Conservation (phyloP, 495 filamentous ascomycete species). For the Tuber aestivum region DNA sequence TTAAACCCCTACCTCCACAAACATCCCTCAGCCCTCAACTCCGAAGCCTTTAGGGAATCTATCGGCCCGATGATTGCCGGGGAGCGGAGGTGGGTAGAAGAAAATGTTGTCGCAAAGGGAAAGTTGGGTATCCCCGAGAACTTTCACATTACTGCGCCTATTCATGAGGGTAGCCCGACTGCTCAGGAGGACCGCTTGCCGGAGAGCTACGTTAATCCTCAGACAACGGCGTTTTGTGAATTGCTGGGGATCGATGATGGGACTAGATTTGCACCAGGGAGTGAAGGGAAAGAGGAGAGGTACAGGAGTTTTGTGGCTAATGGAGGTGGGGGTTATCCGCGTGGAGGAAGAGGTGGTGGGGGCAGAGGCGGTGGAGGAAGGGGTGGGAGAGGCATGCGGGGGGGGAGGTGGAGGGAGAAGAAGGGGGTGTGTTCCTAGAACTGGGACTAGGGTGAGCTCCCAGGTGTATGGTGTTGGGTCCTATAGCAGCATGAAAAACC, state of each 20-base stretch:
- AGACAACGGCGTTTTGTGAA: slow-evolving; percentile 71
- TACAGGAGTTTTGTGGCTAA: slow-evolving; percentile 40
- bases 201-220: slow-evolving; percentile 71
- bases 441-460: not conserved
- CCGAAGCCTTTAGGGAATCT: slow-evolving; percentile 8
- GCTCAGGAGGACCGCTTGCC: slow-evolving; percentile 50
- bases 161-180: slow-evolving; percentile 51
- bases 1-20: slow-evolving; percentile 53
- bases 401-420: slow-evolving; percentile 38
- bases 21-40: slow-evolving; percentile 11
- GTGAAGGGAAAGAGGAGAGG: slow-evolving; percentile 33
- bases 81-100: slow-evolving; percentile 68
- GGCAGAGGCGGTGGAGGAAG: slow-evolving; percentile 45
- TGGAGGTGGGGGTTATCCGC: slow-evolving; percentile 33
- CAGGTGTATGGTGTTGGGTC: not conserved
- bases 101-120: slow-evolving; percentile 57
- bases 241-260: slow-evolving; percentile 69
- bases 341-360: slow-evolving; percentile 44
- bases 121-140: slow-evolving; percentile 65
- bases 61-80: slow-evolving; percentile 32
- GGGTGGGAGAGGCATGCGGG: slow-evolving; percentile 42
- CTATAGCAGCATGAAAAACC: not conserved
- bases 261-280: slow-evolving; percentile 50
- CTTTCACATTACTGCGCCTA: slow-evolving; percentile 69
- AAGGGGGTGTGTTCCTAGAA: slow-evolving; percentile 35